Base-by-base conservation (phyloP, 2,329 filamentous ascomycete species). In the Drechslerella stenobrocha region DNA sequence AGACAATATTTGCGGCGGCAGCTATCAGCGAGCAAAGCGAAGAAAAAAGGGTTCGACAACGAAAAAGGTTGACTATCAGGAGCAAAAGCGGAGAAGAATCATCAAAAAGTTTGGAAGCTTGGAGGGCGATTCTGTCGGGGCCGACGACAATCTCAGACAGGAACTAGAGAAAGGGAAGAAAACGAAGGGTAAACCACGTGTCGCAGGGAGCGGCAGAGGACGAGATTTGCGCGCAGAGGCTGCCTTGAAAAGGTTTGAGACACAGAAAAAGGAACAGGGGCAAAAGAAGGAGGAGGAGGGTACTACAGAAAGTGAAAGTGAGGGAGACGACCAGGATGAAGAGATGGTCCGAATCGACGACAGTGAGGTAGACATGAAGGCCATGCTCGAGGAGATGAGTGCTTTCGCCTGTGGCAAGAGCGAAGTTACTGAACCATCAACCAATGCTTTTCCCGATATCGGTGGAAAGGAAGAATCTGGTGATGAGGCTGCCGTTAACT, bases 1-100 rank as follows among this genome's bases (percentile, higher is more conserved):
- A 0, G 83, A 89, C 73, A 85, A 90, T 74, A 78, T 93, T 0
- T 95, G 90, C 73, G 90, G 90, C 70, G 90, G 90, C 1, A 90
- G 88, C 2, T 95, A 87, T 74, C 80, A 83, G 47, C 84, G 84
- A 0, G 77, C 78, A 24, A 76, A 79, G 37, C 76, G 80, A 81
- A 72, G 78, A 79, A 60, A 77, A 77, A 20, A 86, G 83, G 74
- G 79, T 81, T 55, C 74, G 1, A 80, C 74, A 1, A 80, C 81
- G 50, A 78, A 77, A 80, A 24, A 77, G 79, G 44, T 72, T 86
- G 26, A 84, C 3, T 89, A 89, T 75, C 84, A 86, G 45, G 88
- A 92, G 76, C 81, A 82, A 72, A 86, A 90, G 75, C 85, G 90
- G 74, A 80, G 83, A 70, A 81, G 85, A 53, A 90, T 90, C 45